Evolutionary conservation across 2,329 filamentous ascomycete genomes (phyloP).

Genomic region (Alternaria ventricosa): DNA sequence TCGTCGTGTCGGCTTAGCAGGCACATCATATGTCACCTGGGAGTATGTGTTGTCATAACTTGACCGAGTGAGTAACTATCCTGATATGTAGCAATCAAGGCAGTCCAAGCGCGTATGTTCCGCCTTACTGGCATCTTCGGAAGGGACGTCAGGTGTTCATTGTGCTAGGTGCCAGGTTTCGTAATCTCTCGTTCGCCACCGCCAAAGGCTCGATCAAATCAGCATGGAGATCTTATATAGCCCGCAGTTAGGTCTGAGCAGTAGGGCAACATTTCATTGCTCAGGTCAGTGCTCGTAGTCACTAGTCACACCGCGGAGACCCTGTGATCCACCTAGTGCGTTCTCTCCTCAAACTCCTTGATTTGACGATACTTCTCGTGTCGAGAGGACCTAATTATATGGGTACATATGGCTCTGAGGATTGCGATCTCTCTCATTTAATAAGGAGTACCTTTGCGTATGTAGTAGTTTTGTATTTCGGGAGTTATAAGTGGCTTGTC

Average conservation of each 20-base stretch:
- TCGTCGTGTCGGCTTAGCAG: neutral
- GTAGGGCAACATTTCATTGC: neutral
- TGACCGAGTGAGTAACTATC: neutral
- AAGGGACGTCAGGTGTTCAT: neutral
- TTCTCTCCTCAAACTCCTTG: too few relatives aligned
- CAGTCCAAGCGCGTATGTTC: neutral
- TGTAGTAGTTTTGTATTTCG: too few relatives aligned
- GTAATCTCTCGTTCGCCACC: neutral
- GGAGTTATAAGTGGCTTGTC: too few relatives aligned
- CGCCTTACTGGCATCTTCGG: neutral
- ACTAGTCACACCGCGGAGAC: neutral
- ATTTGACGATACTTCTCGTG: too few relatives aligned
- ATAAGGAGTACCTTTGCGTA: too few relatives aligned
- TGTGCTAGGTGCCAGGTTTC: neutral
- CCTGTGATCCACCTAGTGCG: neutral
- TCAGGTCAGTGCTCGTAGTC: neutral
- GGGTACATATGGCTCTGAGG: too few relatives aligned
- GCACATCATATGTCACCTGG: neutral
- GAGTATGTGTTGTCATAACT: neutral
- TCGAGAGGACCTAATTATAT: too few relatives aligned
- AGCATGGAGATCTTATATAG: neutral
- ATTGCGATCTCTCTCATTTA: too few relatives aligned
- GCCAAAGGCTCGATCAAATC: neutral
- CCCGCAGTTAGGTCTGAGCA: neutral
- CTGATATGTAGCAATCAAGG: neutral